Evolutionary conservation across 2,329 filamentous ascomycete genomes (phyloP).

Genomic region (Aspergillus neoniger): DNA sequence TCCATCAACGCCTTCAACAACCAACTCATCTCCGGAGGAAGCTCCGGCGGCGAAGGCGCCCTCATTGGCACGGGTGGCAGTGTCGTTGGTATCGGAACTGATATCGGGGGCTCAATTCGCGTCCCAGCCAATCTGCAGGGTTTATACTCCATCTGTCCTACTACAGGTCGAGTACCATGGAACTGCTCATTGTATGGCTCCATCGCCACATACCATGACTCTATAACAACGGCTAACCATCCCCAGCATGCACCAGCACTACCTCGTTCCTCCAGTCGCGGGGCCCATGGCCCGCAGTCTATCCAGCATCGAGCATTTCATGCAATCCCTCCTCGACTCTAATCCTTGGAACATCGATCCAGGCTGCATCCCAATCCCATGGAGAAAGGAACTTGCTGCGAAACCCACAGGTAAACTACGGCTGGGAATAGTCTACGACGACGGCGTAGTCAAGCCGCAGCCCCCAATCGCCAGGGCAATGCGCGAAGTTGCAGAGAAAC

Average conservation of each 20-base stretch:
- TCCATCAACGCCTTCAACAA: constrained; percentile 53
- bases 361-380: constrained; percentile 39
- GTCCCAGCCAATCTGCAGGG: constrained; percentile 55
- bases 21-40: constrained; percentile 54
- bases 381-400: constrained; percentile 27
- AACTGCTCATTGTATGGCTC: constrained; percentile 25
- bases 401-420: constrained; percentile 52
- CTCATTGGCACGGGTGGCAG: constrained; percentile 53
- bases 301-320: constrained; percentile 31
- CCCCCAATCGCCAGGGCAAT: constrained; percentile 61
- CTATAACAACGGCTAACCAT: not conserved
- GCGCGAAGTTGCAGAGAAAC: constrained; percentile 52
- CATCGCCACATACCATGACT: not conserved
- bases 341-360: constrained; percentile 40
- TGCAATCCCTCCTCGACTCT: constrained; percentile 26
- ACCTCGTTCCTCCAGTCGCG: constrained; percentile 31
- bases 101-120: constrained; percentile 57
- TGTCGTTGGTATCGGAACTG: constrained; percentile 55
- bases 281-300: constrained; percentile 30
- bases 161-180: constrained; percentile 33
- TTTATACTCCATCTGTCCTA: constrained; percentile 46
- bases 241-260: constrained; percentile 45
- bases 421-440: constrained; percentile 61
- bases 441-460: constrained; percentile 61
- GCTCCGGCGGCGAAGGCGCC: constrained; percentile 56